Evolutionary conservation across 73 alveolate genomes (phyloP), one percentile per base, ranked within the genome.

Genomic region (Symbiodinium natans): DNA sequence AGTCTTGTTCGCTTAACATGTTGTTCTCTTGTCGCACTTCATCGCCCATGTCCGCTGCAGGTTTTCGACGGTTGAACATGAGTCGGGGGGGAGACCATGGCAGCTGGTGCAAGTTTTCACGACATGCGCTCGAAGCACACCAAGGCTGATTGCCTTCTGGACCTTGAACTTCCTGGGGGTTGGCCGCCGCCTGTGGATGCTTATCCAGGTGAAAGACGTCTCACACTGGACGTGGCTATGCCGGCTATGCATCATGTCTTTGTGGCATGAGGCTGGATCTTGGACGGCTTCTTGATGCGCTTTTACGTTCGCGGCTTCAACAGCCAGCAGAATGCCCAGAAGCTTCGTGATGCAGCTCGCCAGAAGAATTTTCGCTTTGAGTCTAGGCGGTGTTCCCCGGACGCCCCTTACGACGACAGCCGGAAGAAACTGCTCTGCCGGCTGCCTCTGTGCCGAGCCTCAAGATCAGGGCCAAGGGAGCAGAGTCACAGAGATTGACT

Each of bases 321-420:
- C 86, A 34, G 38, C 71, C 74, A 34, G 95, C 39, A 42, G 38
- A 48, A 31, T 34, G 39, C 80, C 27, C 38, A 63, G 38, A 63
- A 13, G 80, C 71, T 52, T 29, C 71, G 23, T 0, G 71, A 52
- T n/a, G n/a, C 71, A 52, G 71, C 71, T 23, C 10, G 15, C 31
- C 71, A 21, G 11, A n/a, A 23, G 80, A 5, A 63, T 63, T 9
- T 9, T 6, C 59, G 59, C 80, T 0, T 13, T 29, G 19, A 34
- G 29, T 54, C 31, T 23, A 88, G 95, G 95, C 95, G 95, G 13
- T 88, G 95, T 27, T 74, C 85, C 2, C 95, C 95, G 11, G 71
- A 34, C 36, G 95, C 85, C 25, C 63, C 84, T 54, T 59, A 59
- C 36, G 95, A 88, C 68, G 74, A 63, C 86, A 88, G 92, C 71